Base-by-base conservation (phyloP, 371 early-diverging fungal species). In the Mucor racemosus region DNA sequence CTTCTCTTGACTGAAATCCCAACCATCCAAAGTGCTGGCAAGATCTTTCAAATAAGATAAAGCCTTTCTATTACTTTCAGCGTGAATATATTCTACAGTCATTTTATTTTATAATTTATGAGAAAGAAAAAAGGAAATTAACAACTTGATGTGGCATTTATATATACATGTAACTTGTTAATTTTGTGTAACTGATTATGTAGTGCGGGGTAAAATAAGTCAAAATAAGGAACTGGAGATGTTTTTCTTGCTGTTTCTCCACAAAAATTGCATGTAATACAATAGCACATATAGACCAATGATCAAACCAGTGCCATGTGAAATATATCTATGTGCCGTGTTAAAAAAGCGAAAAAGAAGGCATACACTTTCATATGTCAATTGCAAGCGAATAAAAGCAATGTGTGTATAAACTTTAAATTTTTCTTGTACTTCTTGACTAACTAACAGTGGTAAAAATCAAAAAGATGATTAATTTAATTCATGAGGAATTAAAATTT, bases 31-130 rank as follows among this genome's bases (percentile, higher is more conserved):
- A 13, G 41, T 48, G 34, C 50, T 58, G 10, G 72, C 40, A 34
- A 69, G 59, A 42, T 71, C 62, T 54, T 77, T 77, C 56, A 77
- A 66, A 9, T 58, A 39, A n/a, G 46, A 14, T n/a, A 77, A 60
- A 31, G 72, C 69, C 13, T 65, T 48, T 35, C 50, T 55, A 15
- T 55, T 42, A 13, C 55, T 59, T 55, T 58, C 72, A 56, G 67
- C 42, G 31, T 77, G 77, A 21, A 66, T 69, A 33, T 63, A 66
- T 13, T 34, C 15, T 17, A 14, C 21, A 50, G 61, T 46, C 61
- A 61, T 61, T 21, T 35, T 38, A 38, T 38, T 38, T 38, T 38
- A 38, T 38, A 38, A 9, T 38, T 48, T 10, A 34, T 48, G 7
- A 5, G 48, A n/a, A 19, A 19, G 9, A 54, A 19, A 54, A 31